Evolutionary conservation across 441 rosid genomes (phyloP).

Genomic region (Lepidium campestre): DNA sequence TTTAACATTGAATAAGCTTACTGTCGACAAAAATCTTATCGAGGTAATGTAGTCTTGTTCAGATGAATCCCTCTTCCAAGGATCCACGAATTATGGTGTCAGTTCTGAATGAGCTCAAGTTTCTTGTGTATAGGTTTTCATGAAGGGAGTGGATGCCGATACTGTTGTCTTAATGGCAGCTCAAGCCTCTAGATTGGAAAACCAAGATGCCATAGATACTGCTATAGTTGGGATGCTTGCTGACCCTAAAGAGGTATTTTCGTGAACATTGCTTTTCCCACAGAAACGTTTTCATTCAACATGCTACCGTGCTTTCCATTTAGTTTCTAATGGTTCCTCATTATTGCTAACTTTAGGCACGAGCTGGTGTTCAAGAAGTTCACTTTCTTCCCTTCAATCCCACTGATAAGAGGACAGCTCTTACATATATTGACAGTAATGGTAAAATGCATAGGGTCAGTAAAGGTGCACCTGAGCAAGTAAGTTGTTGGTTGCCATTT

Average conservation of each 20-base stretch:
- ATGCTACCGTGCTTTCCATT: not conserved
- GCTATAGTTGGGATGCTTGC: constrained; percentile 95
- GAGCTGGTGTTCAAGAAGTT: constrained; percentile 82
- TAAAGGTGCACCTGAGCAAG: constrained; percentile 99
- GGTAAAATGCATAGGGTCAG: constrained; percentile 97
- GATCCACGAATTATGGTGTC: not conserved
- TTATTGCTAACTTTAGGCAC: constrained; percentile 48
- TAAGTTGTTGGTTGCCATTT: constrained; percentile 19
- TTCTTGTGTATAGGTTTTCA: constrained; percentile 40
- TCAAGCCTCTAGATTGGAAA: constrained; percentile 80
- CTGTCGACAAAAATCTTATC: constrained; percentile 82
- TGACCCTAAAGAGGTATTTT: constrained; percentile 87
- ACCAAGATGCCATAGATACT: constrained; percentile 92
- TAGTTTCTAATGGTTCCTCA: not conserved
- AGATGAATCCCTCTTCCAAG: not conserved
- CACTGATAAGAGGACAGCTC: constrained; percentile 90
- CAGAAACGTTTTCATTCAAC: not conserved
- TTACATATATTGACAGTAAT: constrained; percentile 64
- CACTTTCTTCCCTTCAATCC: constrained; percentile 98
- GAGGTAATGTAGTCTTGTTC: constrained; percentile 46
- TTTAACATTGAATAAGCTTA: constrained; percentile 78
- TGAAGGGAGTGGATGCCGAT: constrained; percentile 84
- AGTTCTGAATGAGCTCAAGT: constrained; percentile 17
- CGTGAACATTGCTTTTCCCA: not conserved
- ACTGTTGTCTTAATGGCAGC: constrained; percentile 90